Percentiles rank a stretch among this genome's conserved stretches.
Evolutionary conservation across 129 eudicot genomes (phyloP).

Genomic region (Erigeron canadensis): DNA sequence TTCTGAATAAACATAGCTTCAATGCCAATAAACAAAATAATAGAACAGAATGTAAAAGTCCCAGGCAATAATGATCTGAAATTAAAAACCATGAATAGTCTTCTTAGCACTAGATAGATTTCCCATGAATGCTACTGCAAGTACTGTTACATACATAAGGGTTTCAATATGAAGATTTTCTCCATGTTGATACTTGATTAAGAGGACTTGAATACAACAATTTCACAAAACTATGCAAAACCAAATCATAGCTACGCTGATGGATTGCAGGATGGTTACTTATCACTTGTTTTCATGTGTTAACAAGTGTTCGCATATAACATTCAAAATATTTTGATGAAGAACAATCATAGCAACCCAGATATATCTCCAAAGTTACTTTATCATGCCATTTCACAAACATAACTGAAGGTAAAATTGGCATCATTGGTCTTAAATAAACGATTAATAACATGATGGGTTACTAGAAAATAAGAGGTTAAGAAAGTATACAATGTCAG

Average conservation of each 20-base stretch:
- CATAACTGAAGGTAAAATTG: neutral
- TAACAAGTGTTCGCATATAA: too few species aligned
- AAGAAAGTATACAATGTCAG: constrained; percentile 60
- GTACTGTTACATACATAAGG: neutral
- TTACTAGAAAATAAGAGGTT: constrained; percentile 4
- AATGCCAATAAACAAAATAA: neutral
- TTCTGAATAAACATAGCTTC: neutral
- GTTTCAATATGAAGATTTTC: neutral
- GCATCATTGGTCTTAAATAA: too few species aligned
- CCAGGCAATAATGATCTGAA: neutral
- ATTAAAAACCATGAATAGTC: neutral
- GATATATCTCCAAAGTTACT: neutral
- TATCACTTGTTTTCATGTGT: too few species aligned
- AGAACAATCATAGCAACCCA: neutral
- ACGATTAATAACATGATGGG: neutral
- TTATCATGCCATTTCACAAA: neutral
- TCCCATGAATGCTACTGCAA: neutral
- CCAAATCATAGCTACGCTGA: too few species aligned
- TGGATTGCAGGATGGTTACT: too few species aligned
- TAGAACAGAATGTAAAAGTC: neutral
- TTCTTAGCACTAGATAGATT: neutral
- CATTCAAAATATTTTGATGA: too few species aligned
- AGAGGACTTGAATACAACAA: neutral
- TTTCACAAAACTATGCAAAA: neutral
- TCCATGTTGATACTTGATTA: neutral